Evolutionary conservation across 1,139 yeast species (phyloP).

Genomic region (Yamadazyma jaroonii): DNA sequence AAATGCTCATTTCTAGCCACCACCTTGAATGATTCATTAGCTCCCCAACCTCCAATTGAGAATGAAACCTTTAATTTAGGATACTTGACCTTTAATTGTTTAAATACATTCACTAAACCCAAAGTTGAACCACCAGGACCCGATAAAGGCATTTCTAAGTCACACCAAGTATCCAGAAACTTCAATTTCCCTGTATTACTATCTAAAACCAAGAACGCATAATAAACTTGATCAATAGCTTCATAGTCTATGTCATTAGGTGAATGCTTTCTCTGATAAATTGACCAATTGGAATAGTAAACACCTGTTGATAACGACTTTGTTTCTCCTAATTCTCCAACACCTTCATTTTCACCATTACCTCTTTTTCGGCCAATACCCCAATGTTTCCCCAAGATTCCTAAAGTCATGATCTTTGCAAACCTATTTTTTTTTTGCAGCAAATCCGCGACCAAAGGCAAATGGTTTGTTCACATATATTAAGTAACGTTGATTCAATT

Average conservation of each 20-base stretch:
- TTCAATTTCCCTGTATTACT: slow-evolving; percentile 49
- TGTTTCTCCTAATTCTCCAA: no score
- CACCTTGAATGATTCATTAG: slow-evolving; percentile 48
- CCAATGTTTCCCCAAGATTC: no score
- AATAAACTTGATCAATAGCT: slow-evolving; percentile 64
- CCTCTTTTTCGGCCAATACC: no score
- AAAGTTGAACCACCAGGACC: slow-evolving; percentile 17
- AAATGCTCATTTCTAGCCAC: slow-evolving; percentile 38
- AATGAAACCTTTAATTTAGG: slow-evolving; percentile 58
- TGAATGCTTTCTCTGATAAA: slow-evolving; percentile 58
- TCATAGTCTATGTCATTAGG: slow-evolving; percentile 65
- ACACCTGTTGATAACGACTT: slow-evolving; percentile 30
- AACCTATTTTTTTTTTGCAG: no score
- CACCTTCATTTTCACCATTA: not conserved
- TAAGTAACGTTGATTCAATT: not conserved
- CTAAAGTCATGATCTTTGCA: no score
- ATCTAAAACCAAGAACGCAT: slow-evolving; percentile 70
- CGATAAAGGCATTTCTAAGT: slow-evolving; percentile 44
- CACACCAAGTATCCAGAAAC: slow-evolving; percentile 69
- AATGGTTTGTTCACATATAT: slow-evolving; percentile 6
- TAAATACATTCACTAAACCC: slow-evolving; percentile 61
- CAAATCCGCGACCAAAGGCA: not conserved
- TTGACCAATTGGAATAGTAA: slow-evolving; percentile 65
- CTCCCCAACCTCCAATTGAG: slow-evolving; percentile 91
- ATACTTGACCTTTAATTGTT: slow-evolving; percentile 44